Evolutionary conservation across 108 stramenopile species (phyloP).

Genomic region (Aurantiochytrium sp.): DNA sequence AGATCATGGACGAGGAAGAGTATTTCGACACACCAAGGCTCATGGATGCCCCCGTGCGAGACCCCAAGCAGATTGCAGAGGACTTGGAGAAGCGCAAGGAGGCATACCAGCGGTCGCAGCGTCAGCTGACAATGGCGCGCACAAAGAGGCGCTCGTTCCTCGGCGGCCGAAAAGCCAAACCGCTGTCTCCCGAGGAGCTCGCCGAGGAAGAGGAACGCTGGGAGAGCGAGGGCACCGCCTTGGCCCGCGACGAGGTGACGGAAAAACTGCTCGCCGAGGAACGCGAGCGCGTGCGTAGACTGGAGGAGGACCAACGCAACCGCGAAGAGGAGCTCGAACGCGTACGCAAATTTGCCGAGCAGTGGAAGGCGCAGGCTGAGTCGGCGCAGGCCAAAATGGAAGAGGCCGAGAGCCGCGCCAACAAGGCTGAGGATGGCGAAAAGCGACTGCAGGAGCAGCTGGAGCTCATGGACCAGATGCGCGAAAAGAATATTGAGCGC

Average conservation of each 20-base stretch:
- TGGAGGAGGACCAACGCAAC: background rate
- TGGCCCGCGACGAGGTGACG: background rate
- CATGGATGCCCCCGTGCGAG: background rate
- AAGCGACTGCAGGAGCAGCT: background rate
- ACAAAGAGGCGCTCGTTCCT: background rate
- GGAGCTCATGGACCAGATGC: background rate
- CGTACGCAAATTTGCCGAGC: background rate
- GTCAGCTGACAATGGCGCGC: background rate
- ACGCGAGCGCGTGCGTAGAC: background rate
- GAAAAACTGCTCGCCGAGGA: background rate
- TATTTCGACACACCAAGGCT: conserved; percentile 1
- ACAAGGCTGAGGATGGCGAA: background rate
- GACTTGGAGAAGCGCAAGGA: background rate
- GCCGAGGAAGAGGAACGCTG: background rate
- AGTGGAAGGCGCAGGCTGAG: background rate
- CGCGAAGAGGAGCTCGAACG: background rate
- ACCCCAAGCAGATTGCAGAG: background rate
- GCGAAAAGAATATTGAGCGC: conserved; percentile 8
- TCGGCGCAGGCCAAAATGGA: background rate
- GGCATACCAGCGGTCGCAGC: background rate
- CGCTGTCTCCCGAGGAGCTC: background rate
- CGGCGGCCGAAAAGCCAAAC: background rate
- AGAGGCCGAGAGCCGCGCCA: background rate
- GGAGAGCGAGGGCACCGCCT: background rate
- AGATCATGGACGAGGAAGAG: background rate